A percentile compares a stretch with the other conserved stretches of the same genome.
Evolutionary conservation across 2,329 filamentous ascomycete genomes (phyloP).

Genomic region (Aspergillus aculeatinus): DNA sequence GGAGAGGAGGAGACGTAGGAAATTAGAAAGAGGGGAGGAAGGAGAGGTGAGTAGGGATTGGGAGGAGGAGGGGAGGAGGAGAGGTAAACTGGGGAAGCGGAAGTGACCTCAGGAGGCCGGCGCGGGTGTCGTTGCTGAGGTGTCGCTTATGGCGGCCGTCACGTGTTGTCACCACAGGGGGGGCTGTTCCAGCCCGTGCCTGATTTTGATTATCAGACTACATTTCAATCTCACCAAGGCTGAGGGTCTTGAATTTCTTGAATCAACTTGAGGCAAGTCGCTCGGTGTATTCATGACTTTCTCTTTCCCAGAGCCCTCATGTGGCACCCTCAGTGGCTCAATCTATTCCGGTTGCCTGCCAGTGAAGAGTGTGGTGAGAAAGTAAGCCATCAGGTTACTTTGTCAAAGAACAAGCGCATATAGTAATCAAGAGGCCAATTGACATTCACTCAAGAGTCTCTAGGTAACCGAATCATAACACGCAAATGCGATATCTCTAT

Average conservation of each 20-base stretch:
- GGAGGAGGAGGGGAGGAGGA: slow-evolving; percentile 21
- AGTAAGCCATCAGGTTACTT: too few relatives aligned
- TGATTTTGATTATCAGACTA: slow-evolving; percentile 1
- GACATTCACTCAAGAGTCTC: too few relatives aligned
- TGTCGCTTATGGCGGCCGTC: slow-evolving; percentile 38
- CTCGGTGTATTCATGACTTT: too few relatives aligned
- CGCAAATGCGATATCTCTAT: too few relatives aligned
- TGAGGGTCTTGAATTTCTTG: too few relatives aligned
- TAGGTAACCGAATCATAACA: too few relatives aligned
- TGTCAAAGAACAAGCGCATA: too few relatives aligned
- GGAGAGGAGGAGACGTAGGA: slow-evolving; percentile 16
- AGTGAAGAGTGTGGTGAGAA: too few relatives aligned
- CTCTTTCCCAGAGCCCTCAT: too few relatives aligned
- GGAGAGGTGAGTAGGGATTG: slow-evolving; percentile 9
- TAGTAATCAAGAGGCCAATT: too few relatives aligned
- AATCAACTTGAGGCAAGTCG: not conserved
- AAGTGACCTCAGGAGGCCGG: slow-evolving; percentile 43
- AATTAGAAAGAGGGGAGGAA: slow-evolving; percentile 18
- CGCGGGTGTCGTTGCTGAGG: slow-evolving; percentile 40
- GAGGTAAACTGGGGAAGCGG: slow-evolving; percentile 31
- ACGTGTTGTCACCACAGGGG: slow-evolving; percentile 27
- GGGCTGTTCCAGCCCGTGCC: slow-evolving; percentile 18
- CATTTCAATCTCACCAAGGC: not conserved
- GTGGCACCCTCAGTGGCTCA: too few relatives aligned
- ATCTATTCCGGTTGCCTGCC: too few relatives aligned